These are phyloP conservation scores for Massariosphaeria phaeospora DNA, from an alignment of 495 filamentous ascomycete genomes.

Conservation along the genomic window DNA sequence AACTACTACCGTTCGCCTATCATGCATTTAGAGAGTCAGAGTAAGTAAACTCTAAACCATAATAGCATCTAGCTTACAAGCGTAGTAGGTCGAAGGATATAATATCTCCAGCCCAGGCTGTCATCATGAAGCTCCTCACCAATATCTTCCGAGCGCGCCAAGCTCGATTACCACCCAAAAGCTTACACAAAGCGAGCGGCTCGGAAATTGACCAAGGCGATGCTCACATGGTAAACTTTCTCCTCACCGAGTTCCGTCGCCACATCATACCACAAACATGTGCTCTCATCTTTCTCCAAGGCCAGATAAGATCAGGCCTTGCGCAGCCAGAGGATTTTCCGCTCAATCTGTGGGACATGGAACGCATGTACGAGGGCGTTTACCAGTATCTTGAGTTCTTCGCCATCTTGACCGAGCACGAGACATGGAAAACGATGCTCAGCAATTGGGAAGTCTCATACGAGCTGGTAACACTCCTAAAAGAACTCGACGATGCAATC, in stretches of 20 bases:
- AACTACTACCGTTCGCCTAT: slow-evolving; percentile 83
- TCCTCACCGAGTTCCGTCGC: slow-evolving; percentile 86
- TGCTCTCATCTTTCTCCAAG: slow-evolving; percentile 86
- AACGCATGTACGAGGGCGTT: slow-evolving; percentile 81
- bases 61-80: slow-evolving; percentile 2
- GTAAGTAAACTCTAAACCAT: slow-evolving; percentile 2
- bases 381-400: slow-evolving; percentile 93
- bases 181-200: not conserved
- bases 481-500: slow-evolving; percentile 79
- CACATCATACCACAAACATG: slow-evolving; percentile 88
- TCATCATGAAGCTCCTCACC: slow-evolving; percentile 82
- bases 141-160: slow-evolving; percentile 72
- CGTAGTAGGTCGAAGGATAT: slow-evolving; percentile 70
- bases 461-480: slow-evolving; percentile 77
- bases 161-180: slow-evolving; percentile 9
- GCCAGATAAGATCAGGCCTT: slow-evolving; percentile 68
- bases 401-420: slow-evolving; percentile 75
- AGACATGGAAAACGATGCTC: slow-evolving; percentile 53
- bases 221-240: slow-evolving; percentile 71
- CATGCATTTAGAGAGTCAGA: slow-evolving; percentile 70
- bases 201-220: slow-evolving; percentile 39
- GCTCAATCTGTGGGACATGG: slow-evolving; percentile 94
- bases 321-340: slow-evolving; percentile 77
- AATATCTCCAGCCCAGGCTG: slow-evolving; percentile 87
- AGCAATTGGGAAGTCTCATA: slow-evolving; percentile 83